Conservation (phyloP, 1,284 basidiomycete genomes). For the Ceratobasidium sp. region DNA sequence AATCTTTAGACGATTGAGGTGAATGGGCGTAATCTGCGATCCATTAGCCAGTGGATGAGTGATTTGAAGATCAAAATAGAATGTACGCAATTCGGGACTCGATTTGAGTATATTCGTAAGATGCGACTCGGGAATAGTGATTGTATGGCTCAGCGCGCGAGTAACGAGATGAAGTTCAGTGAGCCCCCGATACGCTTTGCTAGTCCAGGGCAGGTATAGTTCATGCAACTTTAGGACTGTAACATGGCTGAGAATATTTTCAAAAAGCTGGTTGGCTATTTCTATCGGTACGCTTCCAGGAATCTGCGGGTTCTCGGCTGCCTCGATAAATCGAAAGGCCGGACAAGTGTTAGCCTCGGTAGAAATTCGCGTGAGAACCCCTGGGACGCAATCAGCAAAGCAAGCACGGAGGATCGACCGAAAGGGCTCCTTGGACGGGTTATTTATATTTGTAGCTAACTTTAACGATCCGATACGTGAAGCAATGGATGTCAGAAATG, state of each 20-base stretch:
- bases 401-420: too few species aligned
- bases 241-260: not conserved
- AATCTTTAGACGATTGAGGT: not conserved
- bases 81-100: not conserved
- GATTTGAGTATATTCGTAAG: not conserved
- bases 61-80: not conserved
- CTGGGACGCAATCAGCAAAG: too few species aligned
- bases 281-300: not conserved
- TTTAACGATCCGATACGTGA: too few species aligned
- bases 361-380: too few species aligned
- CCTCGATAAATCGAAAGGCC: too few species aligned
- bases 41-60: not conserved
- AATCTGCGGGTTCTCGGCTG: too few species aligned
- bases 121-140: not conserved
- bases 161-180: conserved; percentile 4
- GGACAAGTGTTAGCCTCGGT: too few species aligned
- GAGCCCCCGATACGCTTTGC: conserved; percentile 2
- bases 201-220: not conserved
- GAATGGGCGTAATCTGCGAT: not conserved
- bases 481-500: too few species aligned
- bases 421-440: too few species aligned
- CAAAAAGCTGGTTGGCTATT: not conserved
- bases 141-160: not conserved
- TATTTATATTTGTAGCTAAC: too few species aligned
- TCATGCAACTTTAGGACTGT: not conserved